phyloP scores from a whole-genome alignment of 225 moss, liverwort and hornwort species.

The Bryum argenteum region DNA sequence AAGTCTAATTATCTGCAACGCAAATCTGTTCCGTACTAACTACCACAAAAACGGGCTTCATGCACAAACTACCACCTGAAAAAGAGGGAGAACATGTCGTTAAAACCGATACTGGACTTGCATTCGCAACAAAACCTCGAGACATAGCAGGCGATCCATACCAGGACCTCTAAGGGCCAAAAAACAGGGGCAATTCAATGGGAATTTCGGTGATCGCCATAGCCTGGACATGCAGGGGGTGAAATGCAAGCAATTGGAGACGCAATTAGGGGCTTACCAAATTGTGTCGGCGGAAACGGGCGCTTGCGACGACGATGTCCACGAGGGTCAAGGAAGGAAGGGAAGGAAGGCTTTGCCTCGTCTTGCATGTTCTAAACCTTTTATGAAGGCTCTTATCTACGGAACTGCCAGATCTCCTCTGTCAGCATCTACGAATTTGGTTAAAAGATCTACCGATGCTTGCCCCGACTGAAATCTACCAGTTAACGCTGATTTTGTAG shows the following conservation, averaged over 20 bases:
- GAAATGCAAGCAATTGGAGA: not conserved
- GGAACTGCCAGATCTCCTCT: rapidly evolving
- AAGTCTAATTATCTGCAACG: too few species aligned
- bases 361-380: slow-evolving; percentile 33
- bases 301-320: slow-evolving; percentile 24
- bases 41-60: too few species aligned
- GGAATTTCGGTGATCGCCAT: not conserved
- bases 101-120: slow-evolving; percentile 17
- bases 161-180: not conserved
- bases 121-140: not conserved
- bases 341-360: not conserved
- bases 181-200: slow-evolving; percentile 1
- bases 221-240: not conserved
- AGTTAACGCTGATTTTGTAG: slow-evolving; percentile 39
- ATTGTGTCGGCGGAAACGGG: slow-evolving; percentile 47
- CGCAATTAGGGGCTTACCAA: slow-evolving; percentile 30
- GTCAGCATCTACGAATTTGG: not conserved
- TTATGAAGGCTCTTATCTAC: not conserved
- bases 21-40: too few species aligned
- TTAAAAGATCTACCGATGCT: not conserved
- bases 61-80: not conserved
- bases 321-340: slow-evolving; percentile 24
- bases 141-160: not conserved
- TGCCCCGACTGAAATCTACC: slow-evolving; percentile 35
- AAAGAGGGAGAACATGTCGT: not conserved